phyloP scores from a whole-genome alignment of 768 basidiomycete genomes.

The Suillus lakei region DNA sequence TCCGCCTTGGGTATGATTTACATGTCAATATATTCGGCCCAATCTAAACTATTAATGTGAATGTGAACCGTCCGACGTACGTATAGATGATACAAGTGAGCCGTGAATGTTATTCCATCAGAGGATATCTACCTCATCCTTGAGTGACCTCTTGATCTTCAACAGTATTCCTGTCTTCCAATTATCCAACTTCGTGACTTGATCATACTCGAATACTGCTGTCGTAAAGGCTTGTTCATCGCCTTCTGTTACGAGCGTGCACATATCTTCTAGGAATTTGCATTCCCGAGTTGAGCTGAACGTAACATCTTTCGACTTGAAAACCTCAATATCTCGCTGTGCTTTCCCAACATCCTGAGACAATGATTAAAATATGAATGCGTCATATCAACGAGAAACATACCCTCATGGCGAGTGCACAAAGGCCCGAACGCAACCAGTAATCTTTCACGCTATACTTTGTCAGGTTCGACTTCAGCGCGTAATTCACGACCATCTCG shows the following conservation, averaged over 20 bases:
- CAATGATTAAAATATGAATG: slow-evolving; percentile 13
- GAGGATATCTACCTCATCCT: slow-evolving; percentile 54
- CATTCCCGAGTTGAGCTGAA: slow-evolving; percentile 91
- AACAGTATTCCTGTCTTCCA: slow-evolving; percentile 95
- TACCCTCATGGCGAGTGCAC: slow-evolving; percentile 87
- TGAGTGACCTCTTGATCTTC: slow-evolving; percentile 84
- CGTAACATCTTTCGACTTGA: slow-evolving; percentile 80
- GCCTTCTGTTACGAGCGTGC: slow-evolving; percentile 76
- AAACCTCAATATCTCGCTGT: slow-evolving; percentile 76
- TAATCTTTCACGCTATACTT: slow-evolving; percentile 99
- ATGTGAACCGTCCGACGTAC: neutral
- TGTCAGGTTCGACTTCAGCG: slow-evolving; percentile 81
- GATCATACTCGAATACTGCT: slow-evolving; percentile 91
- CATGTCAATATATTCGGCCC: slow-evolving; percentile 1
- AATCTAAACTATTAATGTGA: neutral
- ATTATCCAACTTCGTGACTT: slow-evolving; percentile 90
- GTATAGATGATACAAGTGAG: neutral
- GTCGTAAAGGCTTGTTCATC: slow-evolving; percentile 78
- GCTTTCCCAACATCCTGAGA: slow-evolving; percentile 83
- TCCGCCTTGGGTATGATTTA: neutral
- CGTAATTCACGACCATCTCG: slow-evolving; percentile 87
- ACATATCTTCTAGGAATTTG: slow-evolving; percentile 80
- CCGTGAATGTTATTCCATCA: slow-evolving; percentile 6
- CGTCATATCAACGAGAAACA: slow-evolving; percentile 30
- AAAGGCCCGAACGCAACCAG: slow-evolving; percentile 87